Evolutionary conservation across 164 flowering plant genomes (phyloP).

Genomic region (Tetrastigma voinierianum): DNA sequence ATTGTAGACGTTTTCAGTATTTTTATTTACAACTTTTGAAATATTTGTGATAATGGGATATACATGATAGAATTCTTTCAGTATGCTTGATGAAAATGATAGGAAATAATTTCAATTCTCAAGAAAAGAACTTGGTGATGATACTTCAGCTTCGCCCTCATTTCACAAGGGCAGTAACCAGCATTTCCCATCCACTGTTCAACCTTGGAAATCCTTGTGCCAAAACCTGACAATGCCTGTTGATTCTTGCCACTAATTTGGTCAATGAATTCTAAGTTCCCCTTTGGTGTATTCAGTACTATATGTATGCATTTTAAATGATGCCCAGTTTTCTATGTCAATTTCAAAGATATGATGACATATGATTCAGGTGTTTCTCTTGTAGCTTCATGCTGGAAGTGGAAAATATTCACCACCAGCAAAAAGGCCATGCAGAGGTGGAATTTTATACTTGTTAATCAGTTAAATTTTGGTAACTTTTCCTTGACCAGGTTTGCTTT

Average conservation of each 20-base stretch:
- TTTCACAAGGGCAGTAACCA: no score
- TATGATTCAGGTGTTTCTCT: constrained; percentile 10
- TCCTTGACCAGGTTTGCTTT: neutral
- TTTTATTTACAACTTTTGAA: no score
- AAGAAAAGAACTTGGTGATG: no score
- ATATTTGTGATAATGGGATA: no score
- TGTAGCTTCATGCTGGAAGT: constrained; percentile 88
- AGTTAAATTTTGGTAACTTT: neutral
- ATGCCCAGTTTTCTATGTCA: neutral
- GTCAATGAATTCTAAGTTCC: no score
- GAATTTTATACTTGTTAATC: constrained; percentile 4
- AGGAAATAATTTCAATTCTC: no score
- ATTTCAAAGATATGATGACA: neutral
- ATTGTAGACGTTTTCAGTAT: no score
- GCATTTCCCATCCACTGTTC: no score
- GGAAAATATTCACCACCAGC: constrained; percentile 53
- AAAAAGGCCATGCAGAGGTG: constrained; percentile 64
- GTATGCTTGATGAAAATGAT: no score
- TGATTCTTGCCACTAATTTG: no score
- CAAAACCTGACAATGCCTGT: neutral
- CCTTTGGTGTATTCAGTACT: neutral
- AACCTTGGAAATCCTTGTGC: neutral
- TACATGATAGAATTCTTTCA: no score
- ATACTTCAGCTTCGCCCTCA: no score
- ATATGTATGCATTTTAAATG: neutral